These are phyloP conservation scores for Epichloe festucae DNA, from an alignment of 2,329 filamentous ascomycete species.

Conservation along the genomic window DNA sequence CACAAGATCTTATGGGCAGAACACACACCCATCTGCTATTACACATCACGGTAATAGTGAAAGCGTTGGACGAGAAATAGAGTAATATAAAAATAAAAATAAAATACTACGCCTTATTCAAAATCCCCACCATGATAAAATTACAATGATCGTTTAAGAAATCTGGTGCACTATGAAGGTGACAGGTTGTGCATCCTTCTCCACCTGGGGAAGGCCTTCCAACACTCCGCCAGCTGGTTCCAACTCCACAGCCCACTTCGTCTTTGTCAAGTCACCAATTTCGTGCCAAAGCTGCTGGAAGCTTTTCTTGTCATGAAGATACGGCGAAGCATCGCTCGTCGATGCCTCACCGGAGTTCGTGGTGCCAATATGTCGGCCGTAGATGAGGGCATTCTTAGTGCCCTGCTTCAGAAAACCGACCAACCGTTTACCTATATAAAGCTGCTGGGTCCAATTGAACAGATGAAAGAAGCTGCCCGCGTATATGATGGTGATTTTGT, in stretches of 20 bases:
- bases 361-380: conserved; percentile 38
- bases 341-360: conserved; percentile 12
- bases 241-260: conserved; percentile 34
- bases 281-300: conserved; percentile 43
- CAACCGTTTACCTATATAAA: conserved; percentile 30
- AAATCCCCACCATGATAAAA: neutral
- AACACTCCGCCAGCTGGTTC: conserved; percentile 17
- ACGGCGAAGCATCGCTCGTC: conserved; percentile 19
- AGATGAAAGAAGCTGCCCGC: conserved; percentile 38
- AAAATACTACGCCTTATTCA: neutral
- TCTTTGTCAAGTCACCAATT: conserved; percentile 34
- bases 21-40: too few relatives aligned
- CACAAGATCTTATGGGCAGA: too few relatives aligned
- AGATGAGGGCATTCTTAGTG: conserved; percentile 32
- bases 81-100: neutral
- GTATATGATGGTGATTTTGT: conserved; percentile 34
- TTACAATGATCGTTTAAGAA: conserved; percentile 2
- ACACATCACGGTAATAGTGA: too few relatives aligned
- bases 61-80: neutral
- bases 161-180: conserved; percentile 24
- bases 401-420: conserved; percentile 32
- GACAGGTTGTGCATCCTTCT: conserved; percentile 16
- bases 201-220: conserved; percentile 14
- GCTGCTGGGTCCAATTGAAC: conserved; percentile 33
- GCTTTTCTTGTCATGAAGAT: conserved; percentile 34